Base-by-base conservation (phyloP, 2,329 filamentous ascomycete genomes). In the Venturiaceae sp. region DNA sequence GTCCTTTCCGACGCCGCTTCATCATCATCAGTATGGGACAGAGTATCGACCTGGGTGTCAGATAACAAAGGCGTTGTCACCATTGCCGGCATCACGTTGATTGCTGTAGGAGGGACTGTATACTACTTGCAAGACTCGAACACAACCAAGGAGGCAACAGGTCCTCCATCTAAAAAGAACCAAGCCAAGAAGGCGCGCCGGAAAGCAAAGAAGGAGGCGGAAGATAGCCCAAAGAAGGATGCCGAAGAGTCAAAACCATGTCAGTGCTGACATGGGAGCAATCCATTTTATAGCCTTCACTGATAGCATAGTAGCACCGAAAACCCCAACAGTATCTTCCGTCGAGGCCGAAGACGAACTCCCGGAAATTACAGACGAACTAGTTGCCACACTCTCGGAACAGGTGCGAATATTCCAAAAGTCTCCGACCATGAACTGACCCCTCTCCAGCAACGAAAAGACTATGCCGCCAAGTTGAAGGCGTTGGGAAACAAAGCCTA, bases 11-110 rank as follows among this genome's bases (percentile, higher is more conserved):
- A 79, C 37, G 69, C 75, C 50, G 66, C 74, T 50, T 73, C 75
- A 60, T 81, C 86, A 62, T 83, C 86, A 60, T 87, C 88, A 52
- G 76, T 94, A 58, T 96, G 91, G 91, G 90, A 96, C 73, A 87
- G 92, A 68, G 79, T 96, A 75, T 87, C 91, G 64, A 86, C 80
- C 69, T 99, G 94, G 92, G 91, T 88, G 14, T 89, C 91, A 2
- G 92, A 97, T 72, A 92, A 99, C 77, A 97, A 96, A 79, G 88
- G 90, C 53, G 82, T 92, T 58, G 92, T 95, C 75, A 96, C 94
- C 65, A 90, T 97, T 75, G 94, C 92, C 58, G 94, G 94, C 68
- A 88, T 96, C 61, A 92, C 92, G 57, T 83, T 96, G 53, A 90
- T 96, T 46, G 88, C 90, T 14, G 90, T 89, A 62, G 92, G 92